Evolutionary conservation across 805 yeast species (phyloP).

Genomic region (Jamesozyma piceae): DNA sequence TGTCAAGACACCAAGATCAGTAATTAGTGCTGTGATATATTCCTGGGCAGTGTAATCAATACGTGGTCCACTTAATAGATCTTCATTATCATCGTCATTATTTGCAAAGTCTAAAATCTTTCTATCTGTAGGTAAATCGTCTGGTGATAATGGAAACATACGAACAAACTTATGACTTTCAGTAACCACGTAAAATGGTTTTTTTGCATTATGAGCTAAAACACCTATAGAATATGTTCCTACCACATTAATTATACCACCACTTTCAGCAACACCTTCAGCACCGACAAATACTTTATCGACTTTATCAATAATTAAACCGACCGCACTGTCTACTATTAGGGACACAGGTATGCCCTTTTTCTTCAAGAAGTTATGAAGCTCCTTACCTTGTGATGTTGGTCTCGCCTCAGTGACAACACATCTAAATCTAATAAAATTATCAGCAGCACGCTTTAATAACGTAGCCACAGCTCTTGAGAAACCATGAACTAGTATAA

Average conservation of each 20-base stretch:
- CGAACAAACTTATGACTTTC: constrained; percentile 95
- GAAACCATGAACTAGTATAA: constrained; percentile 78
- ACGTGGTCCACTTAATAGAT: constrained; percentile 41
- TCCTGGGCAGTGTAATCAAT: constrained; percentile 95
- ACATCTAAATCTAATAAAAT: constrained; percentile 75
- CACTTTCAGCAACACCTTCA: constrained; percentile 98
- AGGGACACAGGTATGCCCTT: constrained; percentile 79
- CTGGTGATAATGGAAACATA: constrained; percentile 87
- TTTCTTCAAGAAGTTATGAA: constrained; percentile 58
- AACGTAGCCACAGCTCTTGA: constrained; percentile 83
- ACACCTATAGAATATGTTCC: constrained; percentile 95
- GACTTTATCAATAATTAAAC: constrained; percentile 80
- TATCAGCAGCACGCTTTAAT: constrained; percentile 65
- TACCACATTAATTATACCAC: constrained; percentile 91
- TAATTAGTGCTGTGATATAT: constrained; percentile 86
- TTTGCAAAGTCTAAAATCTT: constrained; percentile 39
- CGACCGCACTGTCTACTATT: constrained; percentile 89
- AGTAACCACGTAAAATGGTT: constrained; percentile 88
- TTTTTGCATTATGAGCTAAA: constrained; percentile 78
- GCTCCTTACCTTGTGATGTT: constrained; percentile 58
- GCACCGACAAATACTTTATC: constrained; percentile 96
- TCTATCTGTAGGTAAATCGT: constrained; percentile 65
- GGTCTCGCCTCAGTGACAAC: constrained; percentile 92
- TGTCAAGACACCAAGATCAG: constrained; percentile 93
- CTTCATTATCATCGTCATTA: constrained; percentile 16